Evolutionary conservation across 208 protist genomes (phyloP).

Genomic region (Leishmania lainsoni): DNA sequence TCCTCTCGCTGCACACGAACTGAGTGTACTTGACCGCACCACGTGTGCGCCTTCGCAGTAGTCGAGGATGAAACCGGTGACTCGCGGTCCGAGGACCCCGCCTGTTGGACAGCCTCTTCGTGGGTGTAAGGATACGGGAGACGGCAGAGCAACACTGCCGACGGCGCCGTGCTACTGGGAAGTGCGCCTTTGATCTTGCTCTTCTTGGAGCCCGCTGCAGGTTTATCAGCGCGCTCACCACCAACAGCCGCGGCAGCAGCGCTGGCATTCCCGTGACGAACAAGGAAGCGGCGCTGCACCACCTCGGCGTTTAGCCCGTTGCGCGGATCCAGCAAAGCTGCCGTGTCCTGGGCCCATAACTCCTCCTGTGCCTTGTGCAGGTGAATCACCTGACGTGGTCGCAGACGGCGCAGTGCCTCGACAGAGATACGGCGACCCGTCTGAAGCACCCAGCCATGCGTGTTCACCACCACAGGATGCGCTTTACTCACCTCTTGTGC

Average conservation of each 20-base stretch:
- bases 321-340: constrained; percentile 42
- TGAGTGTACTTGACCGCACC: constrained; percentile 43
- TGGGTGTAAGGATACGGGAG: constrained; percentile 44
- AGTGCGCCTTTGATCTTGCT: not conserved
- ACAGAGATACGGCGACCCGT: constrained; percentile 78
- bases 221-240: not conserved
- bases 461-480: constrained; percentile 87
- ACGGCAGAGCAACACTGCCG: constrained; percentile 27
- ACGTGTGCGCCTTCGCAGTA: constrained; percentile 1
- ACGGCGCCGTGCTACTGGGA: not conserved
- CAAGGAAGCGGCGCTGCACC: constrained; percentile 67
- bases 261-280: constrained; percentile 26
- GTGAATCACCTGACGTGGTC: constrained; percentile 77
- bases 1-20: constrained; percentile 45
- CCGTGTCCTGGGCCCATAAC: constrained; percentile 49
- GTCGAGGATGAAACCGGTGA: constrained; percentile 4
- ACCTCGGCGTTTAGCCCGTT: constrained; percentile 73
- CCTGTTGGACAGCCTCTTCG: not conserved
- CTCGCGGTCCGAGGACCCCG: not conserved
- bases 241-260: not conserved
- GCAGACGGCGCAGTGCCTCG: constrained; percentile 74
- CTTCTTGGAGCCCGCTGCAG: constrained; percentile 2
- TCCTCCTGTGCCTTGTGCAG: constrained; percentile 47
- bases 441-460: constrained; percentile 89
- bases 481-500: constrained; percentile 29